Evolutionary conservation across 495 filamentous ascomycete species (phyloP).

Genomic region (Astrothelium macrocarpum): DNA sequence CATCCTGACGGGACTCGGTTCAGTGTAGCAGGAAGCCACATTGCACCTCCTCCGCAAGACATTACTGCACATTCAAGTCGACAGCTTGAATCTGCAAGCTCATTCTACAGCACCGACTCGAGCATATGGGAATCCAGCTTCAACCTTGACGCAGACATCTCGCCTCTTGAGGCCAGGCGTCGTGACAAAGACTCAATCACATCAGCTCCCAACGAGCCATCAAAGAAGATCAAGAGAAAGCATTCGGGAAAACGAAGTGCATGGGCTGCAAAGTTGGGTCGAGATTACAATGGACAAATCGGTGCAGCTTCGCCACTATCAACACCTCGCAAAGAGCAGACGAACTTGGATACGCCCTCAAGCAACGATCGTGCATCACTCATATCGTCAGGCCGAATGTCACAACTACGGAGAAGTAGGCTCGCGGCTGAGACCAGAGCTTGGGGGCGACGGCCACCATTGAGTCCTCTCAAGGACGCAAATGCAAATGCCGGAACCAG

Average conservation of each 20-base stretch:
- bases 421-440: not conserved
- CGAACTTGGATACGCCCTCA: not conserved
- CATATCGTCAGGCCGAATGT: not conserved
- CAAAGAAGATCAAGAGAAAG: not conserved
- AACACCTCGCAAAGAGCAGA: not conserved
- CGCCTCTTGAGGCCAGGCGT: not conserved
- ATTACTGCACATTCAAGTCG: not conserved
- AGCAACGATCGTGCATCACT: not conserved
- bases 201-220: not conserved
- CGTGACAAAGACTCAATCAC: not conserved
- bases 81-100: not conserved
- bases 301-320: not conserved
- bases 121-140: not conserved
- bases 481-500: not conserved
- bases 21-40: not conserved
- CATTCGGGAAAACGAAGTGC: conserved; percentile 1
- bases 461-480: not conserved
- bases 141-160: not conserved
- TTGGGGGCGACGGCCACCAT: not conserved
- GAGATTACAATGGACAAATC: conserved; percentile 1
- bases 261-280: not conserved
- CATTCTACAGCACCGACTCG: not conserved
- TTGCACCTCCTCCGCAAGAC: not conserved
- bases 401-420: not conserved
- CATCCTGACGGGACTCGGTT: not conserved